Evolutionary conservation across 768 basidiomycete species (phyloP), one percentile per base, ranked within the genome.

Genomic region (Tylopilus plumbeoviolaceoides): DNA sequence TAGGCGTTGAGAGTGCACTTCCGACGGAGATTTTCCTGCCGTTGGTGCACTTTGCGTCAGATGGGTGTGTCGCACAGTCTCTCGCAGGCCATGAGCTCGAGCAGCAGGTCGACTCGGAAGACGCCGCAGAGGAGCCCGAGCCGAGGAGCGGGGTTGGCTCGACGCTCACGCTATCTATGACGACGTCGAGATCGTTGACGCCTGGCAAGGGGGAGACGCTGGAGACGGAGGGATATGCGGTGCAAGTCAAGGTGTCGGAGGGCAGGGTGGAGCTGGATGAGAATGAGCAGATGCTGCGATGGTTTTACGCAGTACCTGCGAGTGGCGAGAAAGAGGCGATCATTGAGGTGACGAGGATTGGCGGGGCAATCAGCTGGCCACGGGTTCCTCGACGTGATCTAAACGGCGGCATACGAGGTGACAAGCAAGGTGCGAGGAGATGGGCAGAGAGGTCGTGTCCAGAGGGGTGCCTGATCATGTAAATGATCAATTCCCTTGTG

Each of bases 11-110:
- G 39, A 47, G 74, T 17, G 66, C 65, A 27, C 70, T 81, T 1
- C 78, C 84, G n/a, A 98, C 93, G 18, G 97, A 97, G 75, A 84
- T 98, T 20, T 99, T 80, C 66, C 67, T 98, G 1, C 97, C 97
- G 5, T 75, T 92, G 45, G 85, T 95, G 18, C 97, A 99, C 66
- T 99, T 84, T 65, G 90, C 87, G 4, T 75, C 78, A 55, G 70
- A 74, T 20, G 52, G 18, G 43, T 64, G 64, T 35, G 64, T 70
- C 28, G 59, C 65, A 20, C 58, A 61, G 33, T 54, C 68, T 0
- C 30, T 57, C 4, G 59, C 33, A 4, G 35, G 18, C 1, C 35
- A 48, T 41, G 54, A 33, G 25, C 41, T 36, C 9, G 54, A 46
- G 41, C 42, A 51, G 20, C 20, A 4, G 39, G 20, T 10, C 20